Base-by-base conservation (phyloP, 2,329 filamentous ascomycete genomes). In the Apiospora malaysiana region DNA sequence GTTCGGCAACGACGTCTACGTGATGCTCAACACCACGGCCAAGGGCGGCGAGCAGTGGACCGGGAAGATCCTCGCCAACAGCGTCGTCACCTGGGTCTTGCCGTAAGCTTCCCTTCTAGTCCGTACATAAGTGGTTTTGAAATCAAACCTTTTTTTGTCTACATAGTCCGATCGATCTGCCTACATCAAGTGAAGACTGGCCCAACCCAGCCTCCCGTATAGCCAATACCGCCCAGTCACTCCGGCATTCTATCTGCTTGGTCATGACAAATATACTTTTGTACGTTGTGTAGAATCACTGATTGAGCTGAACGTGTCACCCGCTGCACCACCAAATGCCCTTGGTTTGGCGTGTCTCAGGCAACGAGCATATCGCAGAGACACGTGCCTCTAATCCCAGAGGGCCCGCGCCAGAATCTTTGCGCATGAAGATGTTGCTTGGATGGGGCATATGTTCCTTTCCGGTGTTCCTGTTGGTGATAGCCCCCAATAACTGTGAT, bases 1-100 rank as follows among this genome's bases (percentile, higher is more conserved):
- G 8, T 86, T 85, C 71, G 75, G 75, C 25, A 83, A 85, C 40
- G 83, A 85, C 63, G 72, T 86, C 45, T 85, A 84, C 70, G 77
- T 86, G 47, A 81, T 79, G 14, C 71, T 83, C 4, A 75, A 76
- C 16, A 78, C 79, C 1, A 79, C 79, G 0, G 32, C 66, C 43
- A 78, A 78, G 16, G 79, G 82, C 0, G 76, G 82, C 0, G 76
- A 83, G 76, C 72, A 75, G 3, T 85, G 83, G 83, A 83, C 79
- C 65, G 82, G 82, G 0, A 78, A 77, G n/a, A 77, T 82, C 1
- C 75, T 78, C 25, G 76, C 75, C 6, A 74, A 77, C 10, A 81
- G 80, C 23, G 79, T 82, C 23, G 81, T 81, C 3, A 83, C 82
- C 12, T 84, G 82, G 83, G 73, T 82, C 76, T 78, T 80, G 76